Conservation (phyloP, 805 yeast species). For the Debaryomyces prosopidis region DNA sequence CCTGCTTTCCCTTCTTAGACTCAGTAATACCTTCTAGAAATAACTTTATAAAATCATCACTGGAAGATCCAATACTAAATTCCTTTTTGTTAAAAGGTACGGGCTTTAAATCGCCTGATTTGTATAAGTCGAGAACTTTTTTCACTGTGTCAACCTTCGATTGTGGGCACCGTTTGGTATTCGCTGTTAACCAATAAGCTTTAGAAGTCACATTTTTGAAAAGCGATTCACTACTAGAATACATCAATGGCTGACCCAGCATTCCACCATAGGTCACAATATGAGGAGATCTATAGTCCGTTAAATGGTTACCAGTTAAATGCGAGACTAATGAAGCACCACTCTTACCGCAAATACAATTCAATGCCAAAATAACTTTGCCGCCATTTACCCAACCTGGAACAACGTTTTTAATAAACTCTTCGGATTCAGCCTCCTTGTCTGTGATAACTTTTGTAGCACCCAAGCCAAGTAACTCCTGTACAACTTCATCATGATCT, state of each 20-base stretch:
- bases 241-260: constrained; percentile 15
- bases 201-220: constrained; percentile 29
- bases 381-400: constrained; percentile 16
- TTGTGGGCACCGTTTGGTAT: constrained; percentile 47
- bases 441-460: constrained; percentile 34
- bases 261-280: constrained; percentile 27
- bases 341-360: constrained; percentile 31
- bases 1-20: constrained; percentile 45
- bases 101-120: constrained; percentile 53
- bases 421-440: constrained; percentile 19
- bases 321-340: constrained; percentile 19
- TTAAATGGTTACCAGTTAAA: constrained; percentile 22
- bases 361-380: constrained; percentile 29
- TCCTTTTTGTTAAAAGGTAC: constrained; percentile 46
- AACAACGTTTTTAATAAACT: constrained; percentile 16
- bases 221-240: constrained; percentile 24
- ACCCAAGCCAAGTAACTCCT: constrained; percentile 23
- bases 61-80: constrained; percentile 35
- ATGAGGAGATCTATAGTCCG: not conserved
- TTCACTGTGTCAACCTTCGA: constrained; percentile 56
- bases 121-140: constrained; percentile 57
- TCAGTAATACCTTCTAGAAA: constrained; percentile 46
- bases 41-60: constrained; percentile 41
- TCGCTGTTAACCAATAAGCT: constrained; percentile 34
- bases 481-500: constrained; percentile 14